Evolutionary conservation across 2,329 filamentous ascomycete genomes (phyloP), one percentile per base, ranked within the genome.

Genomic region (Trichoderma asperellum): DNA sequence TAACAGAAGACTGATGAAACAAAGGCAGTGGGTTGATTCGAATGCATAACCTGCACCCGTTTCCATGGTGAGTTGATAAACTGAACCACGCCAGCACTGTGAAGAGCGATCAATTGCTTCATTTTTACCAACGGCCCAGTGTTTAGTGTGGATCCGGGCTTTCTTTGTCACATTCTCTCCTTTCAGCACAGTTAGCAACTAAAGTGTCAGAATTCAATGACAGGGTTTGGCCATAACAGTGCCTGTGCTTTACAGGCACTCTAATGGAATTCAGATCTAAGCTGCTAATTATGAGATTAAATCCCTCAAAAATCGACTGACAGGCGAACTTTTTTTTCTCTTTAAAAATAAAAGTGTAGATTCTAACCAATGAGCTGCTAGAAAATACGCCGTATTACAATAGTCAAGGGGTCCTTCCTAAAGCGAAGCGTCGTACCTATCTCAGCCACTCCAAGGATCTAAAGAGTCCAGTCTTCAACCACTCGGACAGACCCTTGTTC

Each of bases 361-460:
- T 1, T 37, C n/a, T 34, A n/a, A 6, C 27, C 35, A 7, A 12
- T 24, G 11, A 16, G 61, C 3, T 14, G 49, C 61, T 21, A 8
- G 32, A 32, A 6, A 32, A 32, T 32, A 32, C 32, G 32, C 5
- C 32, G 32, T 32, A 32, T 32, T 6, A 5, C 32, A 24, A 40
- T 32, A 12, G 61, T 21, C 49, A 43, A 43, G 61, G 61, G 61
- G 53, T 32, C 21, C 55, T 21, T 21, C n/a, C 40, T 16, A 43
- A 21, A 18, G 40, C 40, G 52, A 64, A 34, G 61, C 61, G 61
- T 64, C 61, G 49, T 64, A 43, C 52, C 16, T 49, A 49, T 56
- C 61, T 64, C 61, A 64, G 61, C 61, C 61, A 64, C 61, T 21
- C 24, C 37, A 21, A 29, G 35, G 24, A 18, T 24, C 11, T n/a